A percentile compares a stretch with the other conserved stretches of the same genome.
These are phyloP conservation scores for Nidularia pulvinata DNA, from an alignment of 768 basidiomycete genomes.

Conservation along the genomic window DNA sequence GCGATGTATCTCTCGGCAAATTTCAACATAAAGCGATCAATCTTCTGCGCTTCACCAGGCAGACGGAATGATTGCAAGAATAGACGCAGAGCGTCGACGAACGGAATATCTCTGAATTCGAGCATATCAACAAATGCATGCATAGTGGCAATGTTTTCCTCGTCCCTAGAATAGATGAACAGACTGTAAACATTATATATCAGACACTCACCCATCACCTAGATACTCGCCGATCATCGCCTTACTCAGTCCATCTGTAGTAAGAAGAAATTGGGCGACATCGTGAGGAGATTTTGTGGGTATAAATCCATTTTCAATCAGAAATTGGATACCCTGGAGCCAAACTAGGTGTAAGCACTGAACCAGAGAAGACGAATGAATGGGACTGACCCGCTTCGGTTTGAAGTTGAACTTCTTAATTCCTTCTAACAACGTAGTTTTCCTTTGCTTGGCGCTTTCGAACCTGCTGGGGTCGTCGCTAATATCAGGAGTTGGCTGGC, in stretches of 20 bases:
- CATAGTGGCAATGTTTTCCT: slow-evolving; percentile 91
- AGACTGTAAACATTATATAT: not conserved
- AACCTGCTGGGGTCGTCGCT: slow-evolving; percentile 92
- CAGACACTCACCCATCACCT: slow-evolving; percentile 82
- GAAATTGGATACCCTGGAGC: slow-evolving; percentile 81
- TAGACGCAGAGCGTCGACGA: slow-evolving; percentile 86
- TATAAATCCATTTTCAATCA: slow-evolving; percentile 89
- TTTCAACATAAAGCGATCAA: slow-evolving; percentile 98
- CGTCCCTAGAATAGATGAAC: slow-evolving; percentile 56
- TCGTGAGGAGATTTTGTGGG: slow-evolving; percentile 67
- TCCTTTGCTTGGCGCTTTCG: slow-evolving; percentile 95
- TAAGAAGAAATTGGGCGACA: slow-evolving; percentile 82
- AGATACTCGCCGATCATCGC: slow-evolving; percentile 97
- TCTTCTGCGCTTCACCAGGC: slow-evolving; percentile 97
- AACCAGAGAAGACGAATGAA: not conserved
- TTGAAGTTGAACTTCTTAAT: slow-evolving; percentile 99
- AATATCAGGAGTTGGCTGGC: slow-evolving; percentile 76
- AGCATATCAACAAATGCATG: slow-evolving; percentile 95
- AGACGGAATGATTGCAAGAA: slow-evolving; percentile 97
- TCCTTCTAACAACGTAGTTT: slow-evolving; percentile 92
- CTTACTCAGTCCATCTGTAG: slow-evolving; percentile 93
- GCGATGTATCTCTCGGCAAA: slow-evolving; percentile 97
- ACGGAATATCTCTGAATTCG: slow-evolving; percentile 79
- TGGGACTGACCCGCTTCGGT: slow-evolving; percentile 80
- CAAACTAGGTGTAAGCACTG: not conserved